Evolutionary conservation across 768 basidiomycete genomes (phyloP), one percentile per base, ranked within the genome.

Genomic region (Leccinum boreale): DNA sequence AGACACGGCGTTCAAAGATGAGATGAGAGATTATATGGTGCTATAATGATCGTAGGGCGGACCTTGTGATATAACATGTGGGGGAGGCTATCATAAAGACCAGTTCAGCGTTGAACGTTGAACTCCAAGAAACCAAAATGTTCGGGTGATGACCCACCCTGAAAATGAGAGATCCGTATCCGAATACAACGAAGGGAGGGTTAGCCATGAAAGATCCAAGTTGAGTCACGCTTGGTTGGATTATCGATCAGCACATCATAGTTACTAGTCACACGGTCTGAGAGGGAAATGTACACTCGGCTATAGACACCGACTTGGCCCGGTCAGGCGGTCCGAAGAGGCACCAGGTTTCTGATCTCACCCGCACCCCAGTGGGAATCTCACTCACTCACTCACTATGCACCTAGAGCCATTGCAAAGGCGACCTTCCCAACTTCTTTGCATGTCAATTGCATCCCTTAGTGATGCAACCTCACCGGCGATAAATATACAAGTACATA

Each of bases 141-240:
- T 8, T 36, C 23, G 1, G 21, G 11, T 28, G 35, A 39, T 19
- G 24, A 50, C 52, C 3, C 19, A 51, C 93, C 82, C 93, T 95
- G 81, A 90, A 96, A 57, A 96, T 94, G 42, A 97, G 79, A 6
- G 92, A 94, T 11, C 94, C 94, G 64, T 97, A 97, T 29, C 93
- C 93, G 64, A 96, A 97, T 12, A 96, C 89, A 53, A 90, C 78
- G 68, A 87, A 94, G 21, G 75, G 72, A 59, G 59, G 44, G 50
- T 31, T 26, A 0, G n/a, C 12, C 68, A 67, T 68, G n/a, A 15
- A 50, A 31, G 17, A 4, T 24, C 23, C 6, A 7, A 28, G 28
- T 24, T 33, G 44, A 45, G 44, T 46, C 23, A 39, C 39, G n/a
- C 39, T 39, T 39, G 39, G 3, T n/a, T 39, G 17, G 36, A 39